Conservation (phyloP, 495 filamentous ascomycete species). For the Aspergillus homomorphus region DNA sequence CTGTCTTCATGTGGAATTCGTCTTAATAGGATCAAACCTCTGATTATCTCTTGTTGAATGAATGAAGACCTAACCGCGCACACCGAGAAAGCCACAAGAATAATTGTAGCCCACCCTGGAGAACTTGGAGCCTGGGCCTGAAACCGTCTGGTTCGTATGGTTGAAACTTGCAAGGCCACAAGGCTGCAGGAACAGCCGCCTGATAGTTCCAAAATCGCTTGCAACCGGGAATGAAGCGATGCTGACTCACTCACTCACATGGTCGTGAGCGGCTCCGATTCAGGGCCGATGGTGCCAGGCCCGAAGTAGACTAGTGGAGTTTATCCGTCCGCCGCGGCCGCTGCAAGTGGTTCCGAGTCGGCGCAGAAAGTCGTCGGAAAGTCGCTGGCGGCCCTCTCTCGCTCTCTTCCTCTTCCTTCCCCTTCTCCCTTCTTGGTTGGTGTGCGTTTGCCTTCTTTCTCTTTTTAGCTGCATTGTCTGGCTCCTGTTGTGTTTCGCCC, state of each 20-base stretch:
- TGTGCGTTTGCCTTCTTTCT: slow-evolving; percentile 4
- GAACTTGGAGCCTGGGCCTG: too few relatives aligned
- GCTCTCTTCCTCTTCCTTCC: slow-evolving; percentile 7
- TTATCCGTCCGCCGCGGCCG: slow-evolving; percentile 4
- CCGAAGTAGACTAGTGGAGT: slow-evolving; percentile 31
- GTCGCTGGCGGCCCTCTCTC: slow-evolving; percentile 5
- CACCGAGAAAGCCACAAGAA: not conserved
- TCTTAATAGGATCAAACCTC: slow-evolving; percentile 13
- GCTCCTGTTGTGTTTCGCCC: slow-evolving; percentile 4
- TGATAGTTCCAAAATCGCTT: too few relatives aligned
- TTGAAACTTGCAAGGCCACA: too few relatives aligned
- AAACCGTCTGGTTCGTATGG: too few relatives aligned
- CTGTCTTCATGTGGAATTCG: slow-evolving; percentile 5
- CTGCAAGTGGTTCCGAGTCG: slow-evolving; percentile 21
- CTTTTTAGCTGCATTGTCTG: slow-evolving; percentile 3
- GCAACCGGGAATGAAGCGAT: too few relatives aligned
- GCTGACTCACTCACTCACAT: too few relatives aligned
- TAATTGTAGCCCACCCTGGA: too few relatives aligned
- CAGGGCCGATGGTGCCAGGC: slow-evolving; percentile 6
- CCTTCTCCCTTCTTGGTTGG: not conserved
- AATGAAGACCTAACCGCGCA: not conserved
- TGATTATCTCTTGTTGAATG: not conserved
- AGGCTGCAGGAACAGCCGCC: too few relatives aligned
- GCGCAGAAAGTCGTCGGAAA: slow-evolving; percentile 12
- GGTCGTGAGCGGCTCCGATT: slow-evolving; percentile 8